A percentile compares a stretch with the other conserved stretches of the same genome.
Evolutionary conservation across 495 filamentous ascomycete species (phyloP).

Genomic region (Usnea hakonensis): DNA sequence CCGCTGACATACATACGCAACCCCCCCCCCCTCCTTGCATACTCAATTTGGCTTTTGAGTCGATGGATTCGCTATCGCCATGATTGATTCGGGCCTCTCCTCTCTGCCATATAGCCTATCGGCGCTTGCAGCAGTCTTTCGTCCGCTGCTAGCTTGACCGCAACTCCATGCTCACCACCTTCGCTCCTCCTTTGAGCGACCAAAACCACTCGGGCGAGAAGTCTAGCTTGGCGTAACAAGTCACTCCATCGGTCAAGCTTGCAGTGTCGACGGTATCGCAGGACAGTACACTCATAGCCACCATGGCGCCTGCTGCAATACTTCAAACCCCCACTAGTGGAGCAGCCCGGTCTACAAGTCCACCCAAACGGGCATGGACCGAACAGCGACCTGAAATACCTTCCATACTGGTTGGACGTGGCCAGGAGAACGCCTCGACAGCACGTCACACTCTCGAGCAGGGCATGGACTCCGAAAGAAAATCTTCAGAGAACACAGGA

Average conservation of each 20-base stretch:
- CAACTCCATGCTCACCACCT: constrained; percentile 3
- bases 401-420: constrained; percentile 18
- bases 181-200: background rate
- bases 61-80: background rate
- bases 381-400: constrained; percentile 18
- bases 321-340: background rate
- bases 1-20: background rate
- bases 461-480: constrained; percentile 14
- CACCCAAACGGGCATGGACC: constrained; percentile 15
- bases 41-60: background rate
- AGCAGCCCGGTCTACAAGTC: constrained; percentile 12
- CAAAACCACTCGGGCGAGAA: background rate
- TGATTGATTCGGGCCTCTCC: background rate
- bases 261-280: background rate
- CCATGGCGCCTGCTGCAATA: constrained; percentile 13
- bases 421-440: constrained; percentile 20
- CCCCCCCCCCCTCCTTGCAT: background rate
- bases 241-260: background rate
- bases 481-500: constrained; percentile 13
- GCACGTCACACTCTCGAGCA: constrained; percentile 22
- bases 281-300: constrained; percentile 2
- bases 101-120: constrained; percentile 12
- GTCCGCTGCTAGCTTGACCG: background rate
- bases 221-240: background rate
- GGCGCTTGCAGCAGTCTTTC: constrained; percentile 1